Evolutionary conservation across 2,329 filamentous ascomycete genomes (phyloP).

Genomic region (Arthrobotrys iridis): DNA sequence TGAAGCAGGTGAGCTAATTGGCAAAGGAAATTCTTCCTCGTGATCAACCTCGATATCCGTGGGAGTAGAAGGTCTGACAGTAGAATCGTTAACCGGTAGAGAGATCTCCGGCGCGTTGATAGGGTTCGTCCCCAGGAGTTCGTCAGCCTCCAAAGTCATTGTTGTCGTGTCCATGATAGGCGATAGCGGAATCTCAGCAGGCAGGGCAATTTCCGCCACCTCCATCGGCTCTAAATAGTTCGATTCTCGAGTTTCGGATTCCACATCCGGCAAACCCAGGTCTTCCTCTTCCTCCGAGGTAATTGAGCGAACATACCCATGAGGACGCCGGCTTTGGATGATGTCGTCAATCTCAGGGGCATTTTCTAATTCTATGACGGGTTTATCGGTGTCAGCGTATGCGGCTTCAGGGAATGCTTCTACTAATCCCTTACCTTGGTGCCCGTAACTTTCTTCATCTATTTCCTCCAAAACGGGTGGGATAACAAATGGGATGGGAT

Average conservation of each 20-base stretch:
- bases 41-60: background rate
- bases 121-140: background rate
- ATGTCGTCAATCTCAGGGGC: conserved; percentile 19
- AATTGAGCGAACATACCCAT: conserved; percentile 37
- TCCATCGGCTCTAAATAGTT: background rate
- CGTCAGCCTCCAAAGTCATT: background rate
- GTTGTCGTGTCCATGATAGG: background rate
- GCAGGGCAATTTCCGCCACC: background rate
- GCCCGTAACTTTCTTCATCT: background rate
- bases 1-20: conserved; percentile 31
- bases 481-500: background rate
- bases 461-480: conserved; percentile 13
- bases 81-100: background rate
- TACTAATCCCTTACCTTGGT: background rate
- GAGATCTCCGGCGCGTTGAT: conserved; percentile 19
- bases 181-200: background rate
- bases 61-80: background rate
- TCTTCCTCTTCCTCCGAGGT: conserved; percentile 36
- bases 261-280: background rate
- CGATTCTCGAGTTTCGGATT: background rate
- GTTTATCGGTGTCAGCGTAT: background rate
- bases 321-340: background rate
- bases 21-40: conserved; percentile 29
- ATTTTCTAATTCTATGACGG: background rate
- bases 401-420: conserved; percentile 2